Percentiles rank a stretch among this genome's conserved stretches.
These are phyloP conservation scores for apple (Malus domestica) DNA, from an alignment of 306 rosid genomes.

Conservation along the genomic window DNA sequence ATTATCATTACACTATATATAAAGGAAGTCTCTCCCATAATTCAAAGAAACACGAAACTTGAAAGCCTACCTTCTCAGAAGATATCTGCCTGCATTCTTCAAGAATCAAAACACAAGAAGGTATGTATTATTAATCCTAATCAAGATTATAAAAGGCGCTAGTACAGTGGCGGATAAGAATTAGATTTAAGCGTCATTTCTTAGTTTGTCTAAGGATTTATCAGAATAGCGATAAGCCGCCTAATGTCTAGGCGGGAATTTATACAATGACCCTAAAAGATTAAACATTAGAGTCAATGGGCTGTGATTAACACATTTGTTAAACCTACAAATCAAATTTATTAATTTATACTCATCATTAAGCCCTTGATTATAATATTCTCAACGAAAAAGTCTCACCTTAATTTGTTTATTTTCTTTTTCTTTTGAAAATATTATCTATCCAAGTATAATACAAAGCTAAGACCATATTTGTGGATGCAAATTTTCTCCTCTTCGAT, in stretches of 20 bases:
- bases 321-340: background rate
- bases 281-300: background rate
- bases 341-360: no score
- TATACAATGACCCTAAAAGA: background rate
- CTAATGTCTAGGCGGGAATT: no score
- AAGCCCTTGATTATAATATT: no score
- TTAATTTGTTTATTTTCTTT: background rate
- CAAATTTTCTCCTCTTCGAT: no score
- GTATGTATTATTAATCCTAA: background rate
- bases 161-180: no score
- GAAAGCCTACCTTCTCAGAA: no score
- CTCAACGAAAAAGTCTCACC: background rate
- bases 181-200: accelerated
- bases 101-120: background rate
- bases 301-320: background rate
- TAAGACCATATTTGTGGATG: no score
- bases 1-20: no score
- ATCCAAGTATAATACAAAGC: background rate
- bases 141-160: no score
- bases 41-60: background rate
- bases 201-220: no score
- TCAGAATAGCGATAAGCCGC: no score
- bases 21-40: no score
- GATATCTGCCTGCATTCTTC: background rate
- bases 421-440: background rate